These are phyloP conservation scores for Adansonia digitata DNA, from an alignment of 345 rosid genomes.

Conservation along the genomic window DNA sequence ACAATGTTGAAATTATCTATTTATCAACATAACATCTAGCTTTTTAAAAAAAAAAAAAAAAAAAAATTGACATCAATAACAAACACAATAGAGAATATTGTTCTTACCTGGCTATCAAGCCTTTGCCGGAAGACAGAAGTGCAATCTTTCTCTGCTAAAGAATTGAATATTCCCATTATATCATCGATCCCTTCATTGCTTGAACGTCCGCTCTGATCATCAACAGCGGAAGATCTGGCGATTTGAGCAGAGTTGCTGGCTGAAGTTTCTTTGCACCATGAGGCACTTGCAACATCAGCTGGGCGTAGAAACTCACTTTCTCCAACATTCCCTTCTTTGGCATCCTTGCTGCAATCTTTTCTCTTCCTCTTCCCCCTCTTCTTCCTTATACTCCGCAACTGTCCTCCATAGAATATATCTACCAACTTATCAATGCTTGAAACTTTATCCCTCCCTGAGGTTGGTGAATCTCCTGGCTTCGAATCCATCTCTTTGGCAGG, in stretches of 20 bases:
- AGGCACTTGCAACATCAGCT: constrained; percentile 32
- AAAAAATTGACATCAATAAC: too few relatives aligned
- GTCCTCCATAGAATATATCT: constrained; percentile 33
- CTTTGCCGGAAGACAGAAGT: constrained; percentile 56
- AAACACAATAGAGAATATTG: not conserved
- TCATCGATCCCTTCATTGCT: constrained; percentile 28
- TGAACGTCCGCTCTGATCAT: constrained; percentile 22
- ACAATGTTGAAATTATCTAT: constrained; percentile 10
- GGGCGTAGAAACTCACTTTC: constrained; percentile 56
- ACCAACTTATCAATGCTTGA: constrained; percentile 28
- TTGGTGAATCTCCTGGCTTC: constrained; percentile 32
- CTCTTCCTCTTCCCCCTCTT: constrained; percentile 84
- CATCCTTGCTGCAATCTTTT: constrained; percentile 52
- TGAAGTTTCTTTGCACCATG: constrained; percentile 42
- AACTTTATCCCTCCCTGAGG: constrained; percentile 28
- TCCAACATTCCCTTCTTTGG: constrained; percentile 55
- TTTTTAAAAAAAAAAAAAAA: too few relatives aligned
- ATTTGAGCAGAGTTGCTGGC: constrained; percentile 29
- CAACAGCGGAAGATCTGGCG: constrained; percentile 24
- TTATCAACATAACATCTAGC: not conserved
- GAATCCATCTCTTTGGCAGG: constrained; percentile 23
- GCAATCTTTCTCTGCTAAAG: constrained; percentile 44
- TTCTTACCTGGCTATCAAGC: constrained; percentile 78
- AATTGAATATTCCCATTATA: constrained; percentile 40
- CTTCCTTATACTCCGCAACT: constrained; percentile 40